phyloP scores from a whole-genome alignment of 2,329 filamentous ascomycete genomes.

The Apiospora pterosperma region DNA sequence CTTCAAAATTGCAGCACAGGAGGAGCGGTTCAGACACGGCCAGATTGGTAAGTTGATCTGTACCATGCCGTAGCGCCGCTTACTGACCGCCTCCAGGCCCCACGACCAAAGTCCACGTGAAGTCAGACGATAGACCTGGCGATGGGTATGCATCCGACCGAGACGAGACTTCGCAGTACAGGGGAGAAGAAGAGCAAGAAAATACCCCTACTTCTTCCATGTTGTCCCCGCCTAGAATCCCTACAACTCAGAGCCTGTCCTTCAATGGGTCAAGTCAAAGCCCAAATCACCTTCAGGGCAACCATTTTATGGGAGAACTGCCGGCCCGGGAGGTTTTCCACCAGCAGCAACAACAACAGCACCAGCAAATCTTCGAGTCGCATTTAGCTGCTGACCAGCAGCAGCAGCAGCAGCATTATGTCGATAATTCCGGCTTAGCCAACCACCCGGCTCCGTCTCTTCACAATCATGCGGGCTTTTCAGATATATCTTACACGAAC shows the following conservation, averaged over 20 bases:
- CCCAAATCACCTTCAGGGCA: constrained; percentile 27
- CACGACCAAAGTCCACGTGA: constrained; percentile 43
- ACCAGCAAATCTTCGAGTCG: not conserved
- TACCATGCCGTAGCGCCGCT: too few relatives aligned
- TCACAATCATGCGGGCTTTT: not conserved
- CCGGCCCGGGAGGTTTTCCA: not conserved
- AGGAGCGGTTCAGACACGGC: constrained; percentile 53
- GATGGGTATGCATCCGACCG: constrained; percentile 46
- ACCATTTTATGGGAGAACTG: constrained; percentile 31
- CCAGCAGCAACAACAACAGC: not conserved
- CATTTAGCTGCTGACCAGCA: constrained; percentile 10
- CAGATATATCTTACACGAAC: constrained; percentile 2
- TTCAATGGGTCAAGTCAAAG: constrained; percentile 33
- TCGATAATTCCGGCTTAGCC: constrained; percentile 25
- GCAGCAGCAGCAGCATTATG: constrained; percentile 14
- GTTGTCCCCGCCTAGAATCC: constrained; percentile 32
- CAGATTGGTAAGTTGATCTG: constrained; percentile 50
- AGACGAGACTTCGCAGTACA: constrained; percentile 40
- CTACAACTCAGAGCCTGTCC: constrained; percentile 32
- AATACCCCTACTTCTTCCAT: constrained; percentile 31
- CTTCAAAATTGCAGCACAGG: constrained; percentile 55
- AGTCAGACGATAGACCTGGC: constrained; percentile 48
- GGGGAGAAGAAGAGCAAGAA: constrained; percentile 35
- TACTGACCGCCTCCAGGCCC: constrained; percentile 17
- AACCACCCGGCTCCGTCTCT: constrained; percentile 32